Conservation (phyloP, 768 basidiomycete species). For the Phanerochaete sordida region DNA sequence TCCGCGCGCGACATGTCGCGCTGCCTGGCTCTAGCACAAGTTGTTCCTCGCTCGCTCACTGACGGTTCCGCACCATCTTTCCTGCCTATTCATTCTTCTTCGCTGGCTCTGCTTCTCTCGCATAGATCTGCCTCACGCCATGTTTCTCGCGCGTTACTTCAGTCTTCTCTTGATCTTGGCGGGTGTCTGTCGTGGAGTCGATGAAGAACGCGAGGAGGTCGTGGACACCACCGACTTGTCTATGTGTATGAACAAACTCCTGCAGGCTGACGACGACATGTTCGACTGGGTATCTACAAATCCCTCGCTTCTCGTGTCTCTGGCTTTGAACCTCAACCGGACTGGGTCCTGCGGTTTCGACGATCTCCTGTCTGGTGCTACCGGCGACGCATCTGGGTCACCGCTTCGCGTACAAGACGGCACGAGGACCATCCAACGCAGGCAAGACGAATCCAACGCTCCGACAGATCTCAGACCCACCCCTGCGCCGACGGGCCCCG, state of each 20-base stretch:
- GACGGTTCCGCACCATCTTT: too few relatives aligned
- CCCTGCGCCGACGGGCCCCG: constrained; percentile 35
- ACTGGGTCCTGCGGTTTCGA: neutral
- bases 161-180: too few relatives aligned
- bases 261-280: neutral
- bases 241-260: neutral
- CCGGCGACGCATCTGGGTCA: neutral
- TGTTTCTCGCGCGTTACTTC: too few relatives aligned
- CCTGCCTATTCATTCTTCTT: too few relatives aligned
- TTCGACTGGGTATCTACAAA: neutral
- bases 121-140: too few relatives aligned
- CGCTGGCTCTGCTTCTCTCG: too few relatives aligned
- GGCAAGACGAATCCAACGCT: neutral
- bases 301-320: neutral
- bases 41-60: too few relatives aligned
- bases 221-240: too few relatives aligned
- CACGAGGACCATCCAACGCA: neutral
- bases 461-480: constrained; percentile 30
- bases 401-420: neutral
- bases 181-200: too few relatives aligned
- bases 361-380: neutral
- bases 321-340: neutral
- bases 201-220: too few relatives aligned
- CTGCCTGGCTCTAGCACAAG: too few relatives aligned
- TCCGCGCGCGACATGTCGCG: too few relatives aligned